Evolutionary conservation across 352 stramenopile genomes (phyloP), one percentile per base, ranked within the genome.

Genomic region (Pythium chondricola): DNA sequence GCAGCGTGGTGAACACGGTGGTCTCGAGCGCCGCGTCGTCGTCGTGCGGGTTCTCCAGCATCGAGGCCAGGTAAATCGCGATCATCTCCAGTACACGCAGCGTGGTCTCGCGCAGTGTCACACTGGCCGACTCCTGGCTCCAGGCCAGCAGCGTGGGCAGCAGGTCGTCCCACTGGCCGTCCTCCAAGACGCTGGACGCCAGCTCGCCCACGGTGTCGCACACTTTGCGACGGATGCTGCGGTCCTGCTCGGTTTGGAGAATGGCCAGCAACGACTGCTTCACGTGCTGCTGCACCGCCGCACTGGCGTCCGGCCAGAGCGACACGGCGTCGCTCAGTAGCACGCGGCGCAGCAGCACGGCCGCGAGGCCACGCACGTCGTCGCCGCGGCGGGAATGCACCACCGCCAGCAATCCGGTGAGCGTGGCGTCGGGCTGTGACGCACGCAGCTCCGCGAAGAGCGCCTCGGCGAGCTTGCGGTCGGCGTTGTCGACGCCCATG

Each of bases 161-260:
- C 38, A 93, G 53, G 18, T 74, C 74, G 48, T 86, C 72, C 78
- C 82, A 93, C 46, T 93, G 76, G 20, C 69, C 74, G 58, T 93
- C 76, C 24, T 90, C 82, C 14, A 93, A 47, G 56, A 93, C 84
- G 40, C 67, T 83, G 55, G 65, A 83, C 49, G 78, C 82, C 33
- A 93, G 56, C 39, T 93, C 82, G 36, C 82, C 82, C 29, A 93
- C 82, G 10, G 74, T 93, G 55, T 93, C 82, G 50, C 82, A 90
- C 39, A 90, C 73, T 43, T 90, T 88, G 29, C 82, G 76, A 13
- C 82, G 76, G 56, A 93, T 90, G 51, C 81, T 81, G 40, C 73
- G 71, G 54, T 92, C 82, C 35, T 61, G 44, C 48, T 92, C 80
- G 31, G 48, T 55, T 39, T 66, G 63, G 11, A 93, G 65, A 50